A percentile compares a stretch with the other conserved stretches of the same genome.
Evolutionary conservation across 306 rosid genomes (phyloP).

Genomic region (Leucaena leucocephala): DNA sequence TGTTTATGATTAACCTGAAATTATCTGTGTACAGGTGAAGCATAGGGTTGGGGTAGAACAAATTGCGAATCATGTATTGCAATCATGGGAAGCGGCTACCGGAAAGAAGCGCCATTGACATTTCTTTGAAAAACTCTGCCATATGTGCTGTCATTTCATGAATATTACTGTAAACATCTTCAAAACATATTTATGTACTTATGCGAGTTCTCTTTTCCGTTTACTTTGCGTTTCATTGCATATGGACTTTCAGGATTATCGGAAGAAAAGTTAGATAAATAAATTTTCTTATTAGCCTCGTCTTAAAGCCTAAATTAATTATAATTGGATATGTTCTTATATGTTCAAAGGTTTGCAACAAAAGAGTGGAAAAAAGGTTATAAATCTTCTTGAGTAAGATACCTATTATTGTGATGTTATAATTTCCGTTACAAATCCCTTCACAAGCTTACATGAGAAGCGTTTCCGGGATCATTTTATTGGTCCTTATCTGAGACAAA

Average conservation of each 20-base stretch:
- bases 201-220: neutral
- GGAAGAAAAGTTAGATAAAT: neutral
- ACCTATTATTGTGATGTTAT: neutral
- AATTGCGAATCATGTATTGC: slow-evolving; percentile 70
- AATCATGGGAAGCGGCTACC: slow-evolving; percentile 73
- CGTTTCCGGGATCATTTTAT: neutral
- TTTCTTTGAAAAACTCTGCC: neutral
- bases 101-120: slow-evolving; percentile 70
- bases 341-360: neutral
- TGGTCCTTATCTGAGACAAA: neutral
- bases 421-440: neutral
- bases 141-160: slow-evolving; percentile 1
- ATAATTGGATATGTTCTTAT: neutral
- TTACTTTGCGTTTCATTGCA: neutral
- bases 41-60: slow-evolving; percentile 80
- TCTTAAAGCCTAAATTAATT: neutral
- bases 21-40: slow-evolving; percentile 63
- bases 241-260: neutral
- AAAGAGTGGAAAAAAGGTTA: neutral
- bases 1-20: neutral
- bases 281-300: neutral
- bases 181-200: neutral
- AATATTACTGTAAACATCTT: slow-evolving; percentile 13
- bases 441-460: slow-evolving; percentile 1
- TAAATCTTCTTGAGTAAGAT: neutral